Conservation (phyloP, 2,329 filamentous ascomycete genomes). For the Fusarium zealandicum region DNA sequence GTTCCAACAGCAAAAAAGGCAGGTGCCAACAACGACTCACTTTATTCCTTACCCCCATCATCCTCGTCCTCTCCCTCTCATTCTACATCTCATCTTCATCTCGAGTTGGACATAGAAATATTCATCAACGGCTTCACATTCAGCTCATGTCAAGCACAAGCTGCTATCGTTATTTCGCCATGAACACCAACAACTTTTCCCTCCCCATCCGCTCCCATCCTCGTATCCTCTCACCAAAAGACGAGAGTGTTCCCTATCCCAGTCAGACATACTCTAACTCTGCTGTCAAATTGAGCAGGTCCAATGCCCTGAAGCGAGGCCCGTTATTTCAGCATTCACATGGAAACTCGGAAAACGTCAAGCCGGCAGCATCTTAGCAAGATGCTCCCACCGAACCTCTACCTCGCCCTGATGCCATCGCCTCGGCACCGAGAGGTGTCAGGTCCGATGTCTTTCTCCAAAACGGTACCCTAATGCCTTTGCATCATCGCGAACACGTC, state of each 20-base stretch:
- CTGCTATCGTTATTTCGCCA: constrained; percentile 14
- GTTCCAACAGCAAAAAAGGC: background rate
- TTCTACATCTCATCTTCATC: background rate
- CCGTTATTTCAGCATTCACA: constrained; percentile 2
- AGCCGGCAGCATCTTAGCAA: constrained; percentile 10
- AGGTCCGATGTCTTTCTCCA: constrained; percentile 22
- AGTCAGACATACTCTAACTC: constrained; percentile 12
- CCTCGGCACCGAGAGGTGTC: constrained; percentile 18
- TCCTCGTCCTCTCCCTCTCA: background rate
- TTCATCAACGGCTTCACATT: background rate
- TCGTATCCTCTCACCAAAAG: background rate
- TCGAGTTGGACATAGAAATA: background rate
- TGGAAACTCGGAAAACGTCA: constrained; percentile 15
- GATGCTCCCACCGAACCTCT: background rate
- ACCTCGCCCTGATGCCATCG: constrained; percentile 4
- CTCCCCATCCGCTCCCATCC: constrained; percentile 27
- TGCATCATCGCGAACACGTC: background rate
- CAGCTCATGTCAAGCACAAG: background rate
- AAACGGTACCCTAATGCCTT: constrained; percentile 3
- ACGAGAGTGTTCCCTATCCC: background rate
- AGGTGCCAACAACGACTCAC: background rate
- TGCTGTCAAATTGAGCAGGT: background rate
- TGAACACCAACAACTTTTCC: constrained; percentile 27
- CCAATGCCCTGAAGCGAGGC: constrained; percentile 9
- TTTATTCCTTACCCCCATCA: background rate